Conservation (phyloP, 1,139 yeast species). For the Diutina mesorugosa region DNA sequence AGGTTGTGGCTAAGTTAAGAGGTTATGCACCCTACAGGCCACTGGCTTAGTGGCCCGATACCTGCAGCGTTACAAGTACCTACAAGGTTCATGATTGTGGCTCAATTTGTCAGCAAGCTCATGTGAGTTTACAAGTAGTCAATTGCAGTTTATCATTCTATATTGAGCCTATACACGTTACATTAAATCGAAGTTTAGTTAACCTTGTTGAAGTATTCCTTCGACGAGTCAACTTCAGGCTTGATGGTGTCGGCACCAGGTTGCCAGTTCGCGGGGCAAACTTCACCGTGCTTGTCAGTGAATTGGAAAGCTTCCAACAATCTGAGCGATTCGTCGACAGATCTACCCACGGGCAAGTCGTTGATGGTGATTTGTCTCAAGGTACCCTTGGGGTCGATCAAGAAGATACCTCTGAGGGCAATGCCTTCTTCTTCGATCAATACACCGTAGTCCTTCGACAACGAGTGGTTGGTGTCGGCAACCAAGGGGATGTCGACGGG, state of each 20-base stretch:
- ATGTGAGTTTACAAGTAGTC: not conserved
- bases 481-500: constrained; percentile 85
- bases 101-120: not conserved
- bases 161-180: not conserved
- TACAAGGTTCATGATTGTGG: not conserved
- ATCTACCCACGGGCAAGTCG: constrained; percentile 98
- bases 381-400: constrained; percentile 90
- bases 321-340: constrained; percentile 94
- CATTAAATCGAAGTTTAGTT: constrained; percentile 10
- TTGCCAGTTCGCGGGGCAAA: constrained; percentile 99
- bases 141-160: not conserved
- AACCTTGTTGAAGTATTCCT: constrained; percentile 64
- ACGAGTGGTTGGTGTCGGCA: constrained; percentile 93
- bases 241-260: constrained; percentile 93
- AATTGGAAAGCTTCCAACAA: constrained; percentile 97
- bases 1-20: not conserved
- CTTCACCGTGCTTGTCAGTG: constrained; percentile 97
- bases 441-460: constrained; percentile 94
- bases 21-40: not conserved
- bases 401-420: constrained; percentile 94
- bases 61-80: not conserved
- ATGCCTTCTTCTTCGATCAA: constrained; percentile 91
- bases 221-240: constrained; percentile 72
- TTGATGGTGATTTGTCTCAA: constrained; percentile 95
- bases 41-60: not conserved